A percentile compares a stretch with the other conserved stretches of the same genome.
These are phyloP conservation scores for Beauveria scarabaeidicola DNA, from an alignment of 2,329 filamentous ascomycete species.

Conservation along the genomic window DNA sequence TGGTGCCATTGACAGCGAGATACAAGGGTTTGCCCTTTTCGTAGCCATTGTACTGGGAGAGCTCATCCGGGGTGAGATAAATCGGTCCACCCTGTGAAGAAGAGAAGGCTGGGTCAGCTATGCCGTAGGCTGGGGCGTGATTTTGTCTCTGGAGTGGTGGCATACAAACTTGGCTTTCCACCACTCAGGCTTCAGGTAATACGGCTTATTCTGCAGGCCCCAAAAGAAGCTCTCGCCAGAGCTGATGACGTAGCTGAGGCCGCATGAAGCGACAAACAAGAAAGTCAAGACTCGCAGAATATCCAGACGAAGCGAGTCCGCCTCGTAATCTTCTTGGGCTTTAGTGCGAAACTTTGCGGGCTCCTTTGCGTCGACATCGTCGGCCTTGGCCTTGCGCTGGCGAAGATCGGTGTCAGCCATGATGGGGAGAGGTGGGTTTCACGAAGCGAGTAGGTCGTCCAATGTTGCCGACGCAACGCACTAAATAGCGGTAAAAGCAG, in stretches of 20 bases:
- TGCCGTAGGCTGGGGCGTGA: not conserved
- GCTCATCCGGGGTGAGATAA: slow-evolving; percentile 65
- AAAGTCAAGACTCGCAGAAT: slow-evolving; percentile 61
- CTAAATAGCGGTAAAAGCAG: not conserved
- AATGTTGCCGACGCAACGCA: not conserved
- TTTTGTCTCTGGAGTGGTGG: slow-evolving; percentile 6
- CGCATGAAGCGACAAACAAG: slow-evolving; percentile 55
- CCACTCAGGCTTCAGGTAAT: slow-evolving; percentile 50
- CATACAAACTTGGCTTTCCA: slow-evolving; percentile 56
- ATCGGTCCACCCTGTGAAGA: slow-evolving; percentile 45
- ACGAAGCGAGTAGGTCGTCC: not conserved
- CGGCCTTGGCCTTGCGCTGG: slow-evolving; percentile 33
- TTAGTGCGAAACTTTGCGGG: not conserved
- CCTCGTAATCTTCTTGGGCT: slow-evolving; percentile 48
- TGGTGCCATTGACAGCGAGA: slow-evolving; percentile 78
- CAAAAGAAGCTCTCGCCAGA: slow-evolving; percentile 62
- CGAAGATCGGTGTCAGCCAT: slow-evolving; percentile 35
- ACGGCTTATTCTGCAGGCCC: slow-evolving; percentile 51
- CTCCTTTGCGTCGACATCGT: slow-evolving; percentile 10
- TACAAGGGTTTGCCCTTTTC: slow-evolving; percentile 73
- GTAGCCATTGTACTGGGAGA: slow-evolving; percentile 67
- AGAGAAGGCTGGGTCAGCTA: slow-evolving; percentile 5
- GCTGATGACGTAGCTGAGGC: slow-evolving; percentile 69
- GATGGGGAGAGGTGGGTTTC: slow-evolving; percentile 10
- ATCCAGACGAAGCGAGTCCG: slow-evolving; percentile 49